phyloP scores from a whole-genome alignment of 805 yeast species.

The Candida namnaoensis region DNA sequence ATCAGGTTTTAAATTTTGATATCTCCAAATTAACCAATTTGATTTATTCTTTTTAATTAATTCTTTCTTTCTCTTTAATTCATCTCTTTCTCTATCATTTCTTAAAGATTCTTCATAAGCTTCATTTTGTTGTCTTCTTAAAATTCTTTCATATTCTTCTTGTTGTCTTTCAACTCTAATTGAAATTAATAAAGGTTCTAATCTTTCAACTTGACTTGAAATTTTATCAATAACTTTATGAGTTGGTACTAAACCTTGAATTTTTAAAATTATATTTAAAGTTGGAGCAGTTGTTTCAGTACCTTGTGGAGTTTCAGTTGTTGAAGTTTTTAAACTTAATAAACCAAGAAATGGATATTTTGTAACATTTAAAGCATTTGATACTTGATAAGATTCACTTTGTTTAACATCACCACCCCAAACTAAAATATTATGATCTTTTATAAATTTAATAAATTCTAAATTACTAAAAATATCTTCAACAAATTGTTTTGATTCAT shows the following conservation, averaged over 20 bases:
- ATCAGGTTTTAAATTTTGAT: constrained; percentile 20
- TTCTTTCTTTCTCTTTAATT: constrained; percentile 23
- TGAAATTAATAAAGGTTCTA: constrained; percentile 50
- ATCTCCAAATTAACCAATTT: constrained; percentile 45
- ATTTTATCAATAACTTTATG: constrained; percentile 34
- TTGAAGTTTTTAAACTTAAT: constrained; percentile 52
- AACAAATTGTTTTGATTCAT: constrained; percentile 46
- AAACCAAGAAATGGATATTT: constrained; percentile 79
- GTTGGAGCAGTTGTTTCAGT: constrained; percentile 43
- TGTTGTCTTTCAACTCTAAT: constrained; percentile 59
- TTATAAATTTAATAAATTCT: constrained; percentile 36
- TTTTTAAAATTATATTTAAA: constrained; percentile 49
- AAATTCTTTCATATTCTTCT: constrained; percentile 43
- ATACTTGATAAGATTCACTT: constrained; percentile 78
- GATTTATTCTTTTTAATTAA: constrained; percentile 16
- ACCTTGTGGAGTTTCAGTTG: constrained; percentile 47
- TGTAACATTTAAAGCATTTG: constrained; percentile 63
- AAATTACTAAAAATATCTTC: constrained; percentile 44
- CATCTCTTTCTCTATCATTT: constrained; percentile 51
- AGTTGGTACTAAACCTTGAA: constrained; percentile 48
- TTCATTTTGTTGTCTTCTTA: constrained; percentile 66
- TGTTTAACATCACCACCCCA: constrained; percentile 89
- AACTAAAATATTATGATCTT: constrained; percentile 44
- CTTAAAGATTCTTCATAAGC: constrained; percentile 67
- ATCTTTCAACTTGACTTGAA: constrained; percentile 39